phyloP scores from a whole-genome alignment of 2,329 filamentous ascomycete species.

The Colletotrichum scovillei region DNA sequence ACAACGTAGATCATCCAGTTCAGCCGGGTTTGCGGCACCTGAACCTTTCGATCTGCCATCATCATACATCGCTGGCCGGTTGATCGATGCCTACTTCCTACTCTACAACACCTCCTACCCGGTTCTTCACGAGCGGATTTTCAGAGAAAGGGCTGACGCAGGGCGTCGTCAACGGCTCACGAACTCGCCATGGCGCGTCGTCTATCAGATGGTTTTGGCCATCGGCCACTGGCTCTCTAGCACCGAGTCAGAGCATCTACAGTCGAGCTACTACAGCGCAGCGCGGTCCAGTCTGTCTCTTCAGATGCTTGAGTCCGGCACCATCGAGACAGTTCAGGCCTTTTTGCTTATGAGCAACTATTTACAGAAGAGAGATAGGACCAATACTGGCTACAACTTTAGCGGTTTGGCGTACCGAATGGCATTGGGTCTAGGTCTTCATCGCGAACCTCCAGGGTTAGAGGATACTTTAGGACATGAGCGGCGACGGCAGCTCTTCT shows the following conservation, averaged over 20 bases:
- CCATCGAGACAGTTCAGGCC: slow-evolving; percentile 56
- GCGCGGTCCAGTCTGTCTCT: slow-evolving; percentile 51
- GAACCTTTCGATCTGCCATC: slow-evolving; percentile 25
- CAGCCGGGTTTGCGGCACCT: not conserved
- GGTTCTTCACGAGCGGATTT: slow-evolving; percentile 58
- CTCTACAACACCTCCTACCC: slow-evolving; percentile 59
- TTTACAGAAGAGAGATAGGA: slow-evolving; percentile 61
- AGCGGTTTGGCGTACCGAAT: slow-evolving; percentile 62
- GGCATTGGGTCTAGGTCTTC: slow-evolving; percentile 61
- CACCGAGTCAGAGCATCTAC: slow-evolving; percentile 26
- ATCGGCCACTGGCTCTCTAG: slow-evolving; percentile 50
- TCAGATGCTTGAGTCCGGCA: slow-evolving; percentile 57
- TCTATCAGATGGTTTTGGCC: slow-evolving; percentile 48
- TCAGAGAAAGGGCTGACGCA: slow-evolving; percentile 47
- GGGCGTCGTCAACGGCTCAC: slow-evolving; percentile 22
- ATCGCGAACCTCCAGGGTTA: slow-evolving; percentile 54
- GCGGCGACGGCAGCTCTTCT: slow-evolving; percentile 50
- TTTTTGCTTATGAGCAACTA: slow-evolving; percentile 59
- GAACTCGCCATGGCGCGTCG: slow-evolving; percentile 36
- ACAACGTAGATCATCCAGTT: slow-evolving; percentile 7
- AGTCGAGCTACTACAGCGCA: slow-evolving; percentile 41
- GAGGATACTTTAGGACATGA: slow-evolving; percentile 48
- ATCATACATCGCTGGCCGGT: slow-evolving; percentile 32
- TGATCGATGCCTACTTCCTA: slow-evolving; percentile 56
- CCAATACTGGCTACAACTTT: slow-evolving; percentile 64